These are phyloP conservation scores for Kalmanozyma brasiliensis DNA, from an alignment of 1,284 basidiomycete species.

Conservation along the genomic window DNA sequence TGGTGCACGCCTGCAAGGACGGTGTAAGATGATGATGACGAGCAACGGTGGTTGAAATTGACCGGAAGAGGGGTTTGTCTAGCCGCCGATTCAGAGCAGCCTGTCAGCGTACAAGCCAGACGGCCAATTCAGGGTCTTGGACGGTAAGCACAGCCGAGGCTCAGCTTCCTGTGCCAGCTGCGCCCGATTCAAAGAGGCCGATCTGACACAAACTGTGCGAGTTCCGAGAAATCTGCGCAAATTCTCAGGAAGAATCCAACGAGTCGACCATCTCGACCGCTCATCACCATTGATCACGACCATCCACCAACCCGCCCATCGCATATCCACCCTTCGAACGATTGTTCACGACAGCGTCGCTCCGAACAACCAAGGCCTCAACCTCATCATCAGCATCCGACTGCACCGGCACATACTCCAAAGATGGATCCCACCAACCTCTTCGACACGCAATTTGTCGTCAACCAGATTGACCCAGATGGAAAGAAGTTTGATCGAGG, in stretches of 20 bases:
- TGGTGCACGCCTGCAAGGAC: too few relatives aligned
- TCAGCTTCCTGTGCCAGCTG: too few relatives aligned
- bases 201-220: slow-evolving; percentile 3
- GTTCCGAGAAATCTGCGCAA: slow-evolving; percentile 16
- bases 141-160: not conserved
- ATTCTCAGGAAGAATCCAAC: slow-evolving; percentile 8
- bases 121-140: slow-evolving; percentile 8
- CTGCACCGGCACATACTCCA: not conserved
- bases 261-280: not conserved
- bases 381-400: too few relatives aligned
- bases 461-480: slow-evolving; percentile 70
- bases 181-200: too few relatives aligned
- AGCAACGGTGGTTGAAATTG: not conserved
- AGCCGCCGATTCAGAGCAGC: slow-evolving; percentile 17
- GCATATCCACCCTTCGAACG: too few relatives aligned
- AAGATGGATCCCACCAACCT: slow-evolving; percentile 64
- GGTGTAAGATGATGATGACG: slow-evolving; percentile 2
- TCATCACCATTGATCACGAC: slow-evolving; percentile 1
- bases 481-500: slow-evolving; percentile 98
- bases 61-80: not conserved
- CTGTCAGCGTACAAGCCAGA: too few relatives aligned
- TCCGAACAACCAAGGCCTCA: too few relatives aligned
- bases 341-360: too few relatives aligned
- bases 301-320: not conserved
- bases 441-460: slow-evolving; percentile 66